A percentile compares a stretch with the other conserved stretches of the same genome.
These are phyloP conservation scores for Cyberlindnera mrakii DNA, from an alignment of 805 yeast species.

Conservation along the genomic window DNA sequence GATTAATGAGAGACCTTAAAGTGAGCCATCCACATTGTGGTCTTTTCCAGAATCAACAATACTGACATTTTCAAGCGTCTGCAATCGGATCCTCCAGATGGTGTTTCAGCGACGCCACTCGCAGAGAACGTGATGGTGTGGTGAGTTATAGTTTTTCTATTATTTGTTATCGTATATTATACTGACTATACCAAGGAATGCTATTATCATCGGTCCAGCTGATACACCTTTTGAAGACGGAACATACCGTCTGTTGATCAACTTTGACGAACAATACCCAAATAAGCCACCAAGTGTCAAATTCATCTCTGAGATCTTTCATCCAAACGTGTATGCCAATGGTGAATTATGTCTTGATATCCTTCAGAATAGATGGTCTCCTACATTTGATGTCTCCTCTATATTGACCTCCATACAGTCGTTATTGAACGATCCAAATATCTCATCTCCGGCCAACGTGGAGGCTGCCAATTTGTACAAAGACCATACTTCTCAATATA, in stretches of 20 bases:
- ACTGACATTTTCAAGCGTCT: conserved; percentile 48
- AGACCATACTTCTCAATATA: conserved; percentile 90
- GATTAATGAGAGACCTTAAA: conserved; percentile 97
- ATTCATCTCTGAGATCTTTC: conserved; percentile 92
- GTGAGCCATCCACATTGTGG: conserved; percentile 33
- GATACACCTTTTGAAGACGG: conserved; percentile 99
- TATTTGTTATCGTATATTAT: neutral
- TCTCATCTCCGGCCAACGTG: conserved; percentile 93
- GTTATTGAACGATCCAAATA: conserved; percentile 91
- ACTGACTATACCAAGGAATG: conserved; percentile 47
- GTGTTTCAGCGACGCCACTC: conserved; percentile 94
- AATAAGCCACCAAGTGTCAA: conserved; percentile 93
- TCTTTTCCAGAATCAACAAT: neutral
- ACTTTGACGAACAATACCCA: conserved; percentile 96
- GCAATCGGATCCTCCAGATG: conserved; percentile 98
- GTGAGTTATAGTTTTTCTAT: conserved; percentile 8
- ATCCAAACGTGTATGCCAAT: conserved; percentile 92
- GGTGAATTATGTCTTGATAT: conserved; percentile 96
- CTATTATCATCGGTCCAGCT: conserved; percentile 94
- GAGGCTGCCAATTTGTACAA: conserved; percentile 95
- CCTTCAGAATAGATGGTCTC: conserved; percentile 96
- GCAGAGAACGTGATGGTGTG: conserved; percentile 97
- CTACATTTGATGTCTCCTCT: conserved; percentile 95
- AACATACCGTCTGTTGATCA: conserved; percentile 78
- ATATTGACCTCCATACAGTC: conserved; percentile 91